Percentiles rank a stretch among this genome's conserved stretches.
Conservation (phyloP, 257 asterid genomes). For the Przewalskia tangutica region DNA sequence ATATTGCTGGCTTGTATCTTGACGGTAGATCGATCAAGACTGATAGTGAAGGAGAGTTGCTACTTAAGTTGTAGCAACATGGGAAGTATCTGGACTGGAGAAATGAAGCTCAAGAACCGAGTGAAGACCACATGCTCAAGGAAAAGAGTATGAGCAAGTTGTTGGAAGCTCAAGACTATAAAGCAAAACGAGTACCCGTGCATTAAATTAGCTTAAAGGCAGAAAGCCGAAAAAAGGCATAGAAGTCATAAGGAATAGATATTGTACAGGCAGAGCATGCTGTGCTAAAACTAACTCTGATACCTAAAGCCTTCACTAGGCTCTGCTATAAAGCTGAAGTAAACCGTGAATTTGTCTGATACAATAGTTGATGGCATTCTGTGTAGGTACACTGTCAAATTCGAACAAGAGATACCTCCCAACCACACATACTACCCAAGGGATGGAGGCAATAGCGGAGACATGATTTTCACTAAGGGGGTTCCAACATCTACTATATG, state of each 20-base stretch:
- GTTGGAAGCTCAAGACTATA: not conserved
- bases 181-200: not conserved
- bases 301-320: not conserved
- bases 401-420: not conserved
- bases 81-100: not conserved
- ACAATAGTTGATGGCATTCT: not conserved
- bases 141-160: not conserved
- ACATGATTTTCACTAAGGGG: too few species aligned
- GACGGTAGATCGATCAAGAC: not conserved
- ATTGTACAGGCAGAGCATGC: too few species aligned
- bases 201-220: not conserved
- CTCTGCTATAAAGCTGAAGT: not conserved
- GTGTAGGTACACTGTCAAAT: too few species aligned
- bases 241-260: too few species aligned
- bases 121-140: not conserved
- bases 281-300: too few species aligned
- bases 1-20: not conserved
- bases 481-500: too few species aligned
- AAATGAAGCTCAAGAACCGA: not conserved
- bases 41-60: not conserved
- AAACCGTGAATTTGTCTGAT: not conserved
- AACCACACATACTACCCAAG: not conserved
- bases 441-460: not conserved
- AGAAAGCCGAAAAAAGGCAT: not conserved
- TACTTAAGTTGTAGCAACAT: not conserved